Base-by-base conservation (phyloP, 2,329 filamentous ascomycete genomes). In the Aureobasidium pullulans region DNA sequence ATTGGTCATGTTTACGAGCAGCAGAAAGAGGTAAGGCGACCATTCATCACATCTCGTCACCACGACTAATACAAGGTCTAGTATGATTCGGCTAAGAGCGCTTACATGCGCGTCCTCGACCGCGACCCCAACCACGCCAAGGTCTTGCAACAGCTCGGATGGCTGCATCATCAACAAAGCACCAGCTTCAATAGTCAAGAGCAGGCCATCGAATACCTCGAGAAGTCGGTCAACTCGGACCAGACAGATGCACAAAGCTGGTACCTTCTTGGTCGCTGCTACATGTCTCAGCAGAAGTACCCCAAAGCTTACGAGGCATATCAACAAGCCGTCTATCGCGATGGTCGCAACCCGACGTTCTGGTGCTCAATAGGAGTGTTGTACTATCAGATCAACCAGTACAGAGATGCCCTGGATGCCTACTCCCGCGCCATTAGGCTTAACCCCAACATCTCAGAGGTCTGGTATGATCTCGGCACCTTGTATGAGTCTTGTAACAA, bases 381-480 rank as follows among this genome's bases (percentile, higher is more conserved):
- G 61, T 99, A 99, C 74, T 99, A 97, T 77, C 94, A 97, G 76
- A 99, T 99, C 79, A 99, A 97, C 75, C 94, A 99, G 77, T 99
- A 99, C 76, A 87, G 94, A 61, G 94, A 99, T 78, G 94, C 94
- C 3, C 83, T 99, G 57, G 94, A 99, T 77, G 94, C 94, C 40
- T 99, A 97, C 75, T 96, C 92, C 62, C 89, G 94, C 62, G 94
- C 94, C 48, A 99, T 97, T 68, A 88, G 94, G 59, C 77, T 99
- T 67, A 99, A 97, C 72, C 94, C 94, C 5, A 96, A 96, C 78
- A 97, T 99, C 64, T 96, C 92, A 1, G 94, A 99, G 74, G 94
- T 99, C 54, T 99, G 94, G 94, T 99, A 97, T 74, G 94, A 99
- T 73, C 79, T 99, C 40, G 94, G 94, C 63, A 99, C 94, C 67